Conservation (phyloP, 352 stramenopile species). For the Saprolegnia parasitica region DNA sequence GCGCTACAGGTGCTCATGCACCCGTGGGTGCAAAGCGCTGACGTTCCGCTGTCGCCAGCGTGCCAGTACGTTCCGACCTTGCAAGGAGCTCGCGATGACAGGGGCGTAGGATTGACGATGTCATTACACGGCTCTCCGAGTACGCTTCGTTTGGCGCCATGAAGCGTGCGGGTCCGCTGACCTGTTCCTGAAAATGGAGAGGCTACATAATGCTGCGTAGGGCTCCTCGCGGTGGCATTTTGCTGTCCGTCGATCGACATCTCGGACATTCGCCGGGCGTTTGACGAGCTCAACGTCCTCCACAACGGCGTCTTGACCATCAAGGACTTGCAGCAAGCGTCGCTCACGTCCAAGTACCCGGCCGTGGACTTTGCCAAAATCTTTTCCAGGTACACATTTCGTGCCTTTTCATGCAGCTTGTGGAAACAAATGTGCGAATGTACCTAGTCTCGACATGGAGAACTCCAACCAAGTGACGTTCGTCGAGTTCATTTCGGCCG, state of each 20-base stretch:
- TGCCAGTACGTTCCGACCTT: conserved; percentile 34
- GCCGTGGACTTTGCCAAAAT: conserved; percentile 63
- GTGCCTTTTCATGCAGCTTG: background rate
- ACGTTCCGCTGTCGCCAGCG: conserved; percentile 35
- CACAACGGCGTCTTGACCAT: conserved; percentile 69
- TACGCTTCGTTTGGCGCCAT: conserved; percentile 54
- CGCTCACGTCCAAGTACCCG: conserved; percentile 46
- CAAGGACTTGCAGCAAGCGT: conserved; percentile 50
- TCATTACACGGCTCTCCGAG: conserved; percentile 33
- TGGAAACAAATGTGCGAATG: background rate
- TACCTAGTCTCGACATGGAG: conserved; percentile 58
- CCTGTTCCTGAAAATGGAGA: background rate
- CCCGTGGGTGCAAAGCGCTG: conserved; percentile 64
- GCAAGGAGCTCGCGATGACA: background rate
- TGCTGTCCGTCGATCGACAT: conserved; percentile 58
- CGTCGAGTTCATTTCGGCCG: conserved; percentile 73
- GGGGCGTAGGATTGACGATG: conserved; percentile 3
- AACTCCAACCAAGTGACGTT: conserved; percentile 70
- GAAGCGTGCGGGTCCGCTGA: conserved; percentile 23
- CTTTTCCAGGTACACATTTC: conserved; percentile 40
- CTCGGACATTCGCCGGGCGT: conserved; percentile 51
- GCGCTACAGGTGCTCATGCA: conserved; percentile 60
- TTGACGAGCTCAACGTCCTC: conserved; percentile 71
- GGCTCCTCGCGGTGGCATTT: conserved; percentile 65
- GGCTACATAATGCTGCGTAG: conserved; percentile 29